Evolutionary conservation across 495 filamentous ascomycete species (phyloP), one percentile per base, ranked within the genome.

Genomic region (Cenococcum geophilum): DNA sequence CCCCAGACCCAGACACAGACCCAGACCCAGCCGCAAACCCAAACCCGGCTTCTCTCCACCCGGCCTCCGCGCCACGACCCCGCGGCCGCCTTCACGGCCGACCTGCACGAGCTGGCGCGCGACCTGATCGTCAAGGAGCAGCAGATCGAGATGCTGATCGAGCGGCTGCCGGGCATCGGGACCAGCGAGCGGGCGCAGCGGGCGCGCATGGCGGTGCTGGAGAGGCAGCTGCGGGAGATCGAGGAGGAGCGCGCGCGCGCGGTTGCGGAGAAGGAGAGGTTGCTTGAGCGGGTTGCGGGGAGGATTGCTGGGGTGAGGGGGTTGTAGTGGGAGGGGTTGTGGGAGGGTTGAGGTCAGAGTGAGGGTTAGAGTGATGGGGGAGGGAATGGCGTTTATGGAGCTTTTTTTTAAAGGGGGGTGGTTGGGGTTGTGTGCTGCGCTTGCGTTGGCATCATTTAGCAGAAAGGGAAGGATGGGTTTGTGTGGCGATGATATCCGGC

Each of bases 41-140:
- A 1, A 67, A 68, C 6, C 81, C 88, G 0, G 80, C 88, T 63
- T 76, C 84, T 0, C 80, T n/a, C n/a, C n/a, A n/a, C n/a, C n/a
- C n/a, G n/a, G n/a, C n/a, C n/a, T n/a, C n/a, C 27, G 3, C 27
- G 6, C 9, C 45, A 49, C 18, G 16, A 18, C 22, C 88, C 0
- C 23, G 11, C 20, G 34, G 78, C 83, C 42, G 77, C 79, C 14
- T 95, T 95, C 72, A 78, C 79, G 42, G 80, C 80, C 9, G 83
- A 86, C 10, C 85, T 95, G 70, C 73, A 82, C 36, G 92, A 98
- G 71, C 79, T 98, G 20, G 89, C 91, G 18, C 84, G 85, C 14
- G 92, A 96, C 68, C 78, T 98, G 0, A 86, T 98, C 55, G 74
- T 89, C 58, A 91, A 96, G 74, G 89, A 92, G 65, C 90, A 96